A percentile compares a stretch with the other conserved stretches of the same genome.
Evolutionary conservation across 2,329 filamentous ascomycete genomes (phyloP).

Genomic region (Trichoderma citrinoviride): DNA sequence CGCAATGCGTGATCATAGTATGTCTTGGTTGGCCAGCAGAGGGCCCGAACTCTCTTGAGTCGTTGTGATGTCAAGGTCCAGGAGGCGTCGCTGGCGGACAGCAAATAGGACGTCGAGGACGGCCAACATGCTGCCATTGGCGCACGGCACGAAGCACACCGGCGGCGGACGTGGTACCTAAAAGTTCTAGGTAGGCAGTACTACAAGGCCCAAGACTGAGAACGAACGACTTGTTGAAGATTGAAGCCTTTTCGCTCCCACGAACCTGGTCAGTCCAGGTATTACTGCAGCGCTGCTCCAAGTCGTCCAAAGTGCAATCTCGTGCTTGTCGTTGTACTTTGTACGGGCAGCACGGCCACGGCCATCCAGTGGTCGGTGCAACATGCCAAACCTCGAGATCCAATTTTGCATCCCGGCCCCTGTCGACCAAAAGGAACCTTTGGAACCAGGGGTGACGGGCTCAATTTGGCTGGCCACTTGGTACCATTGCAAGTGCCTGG

Average conservation of each 20-base stretch:
- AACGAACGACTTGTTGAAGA: too few relatives aligned
- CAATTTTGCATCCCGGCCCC: conserved; percentile 11
- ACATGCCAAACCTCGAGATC: background rate
- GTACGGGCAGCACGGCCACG: too few relatives aligned
- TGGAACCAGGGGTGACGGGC: background rate
- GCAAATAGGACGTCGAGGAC: conserved; percentile 13
- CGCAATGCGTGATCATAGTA: background rate
- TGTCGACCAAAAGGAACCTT: background rate
- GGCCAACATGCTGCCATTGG: conserved; percentile 10
- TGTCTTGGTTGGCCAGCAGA: background rate
- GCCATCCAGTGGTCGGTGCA: too few relatives aligned
- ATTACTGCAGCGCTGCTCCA: too few relatives aligned
- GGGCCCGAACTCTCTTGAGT: background rate
- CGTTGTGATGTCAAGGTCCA: conserved; percentile 1
- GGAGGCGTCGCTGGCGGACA: background rate
- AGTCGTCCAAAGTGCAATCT: too few relatives aligned
- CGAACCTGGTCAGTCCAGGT: too few relatives aligned
- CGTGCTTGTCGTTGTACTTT: too few relatives aligned
- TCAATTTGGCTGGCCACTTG: background rate
- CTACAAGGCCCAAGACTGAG: too few relatives aligned
- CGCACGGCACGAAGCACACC: background rate
- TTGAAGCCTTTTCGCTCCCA: too few relatives aligned
- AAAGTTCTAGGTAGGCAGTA: too few relatives aligned
- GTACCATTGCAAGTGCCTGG: background rate
- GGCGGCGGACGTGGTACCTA: background rate